Conservation (phyloP, 768 basidiomycete genomes). For the Auriscalpium microsporum region DNA sequence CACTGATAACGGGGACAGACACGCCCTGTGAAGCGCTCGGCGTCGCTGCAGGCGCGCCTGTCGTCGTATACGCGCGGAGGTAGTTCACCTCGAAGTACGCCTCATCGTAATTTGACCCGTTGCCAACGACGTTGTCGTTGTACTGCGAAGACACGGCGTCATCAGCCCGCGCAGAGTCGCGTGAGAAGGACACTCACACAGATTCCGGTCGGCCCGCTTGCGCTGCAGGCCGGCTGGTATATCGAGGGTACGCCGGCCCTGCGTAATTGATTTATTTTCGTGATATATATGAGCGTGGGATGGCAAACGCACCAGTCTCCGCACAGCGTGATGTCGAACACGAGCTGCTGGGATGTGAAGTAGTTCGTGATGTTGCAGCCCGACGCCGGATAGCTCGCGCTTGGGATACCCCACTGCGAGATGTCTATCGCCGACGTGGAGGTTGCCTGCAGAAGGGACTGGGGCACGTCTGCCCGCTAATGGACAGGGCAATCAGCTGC, state of each 20-base stretch:
- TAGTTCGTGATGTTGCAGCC: conserved; percentile 36
- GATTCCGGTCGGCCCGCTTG: conserved; percentile 27
- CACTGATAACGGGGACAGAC: background rate
- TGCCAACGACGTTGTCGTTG: conserved; percentile 45
- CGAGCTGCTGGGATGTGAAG: conserved; percentile 42
- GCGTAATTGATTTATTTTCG: background rate
- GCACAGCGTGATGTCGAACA: conserved; percentile 52
- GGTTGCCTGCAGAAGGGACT: conserved; percentile 24
- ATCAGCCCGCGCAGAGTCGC: background rate
- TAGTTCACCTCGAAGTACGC: conserved; percentile 65
- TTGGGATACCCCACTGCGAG: conserved; percentile 37
- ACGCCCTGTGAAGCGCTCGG: background rate
- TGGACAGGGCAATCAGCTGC: background rate
- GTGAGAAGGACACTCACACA: conserved; percentile 28
- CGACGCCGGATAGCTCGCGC: conserved; percentile 30
- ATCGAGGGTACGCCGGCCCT: conserved; percentile 44
- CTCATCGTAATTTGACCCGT: conserved; percentile 43
- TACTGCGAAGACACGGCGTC: conserved; percentile 26
- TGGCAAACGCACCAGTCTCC: conserved; percentile 34
- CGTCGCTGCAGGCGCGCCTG: conserved; percentile 14
- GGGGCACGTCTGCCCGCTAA: conserved; percentile 31
- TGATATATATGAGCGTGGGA: background rate
- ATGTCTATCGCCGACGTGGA: conserved; percentile 28
- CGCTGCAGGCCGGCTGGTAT: conserved; percentile 37
- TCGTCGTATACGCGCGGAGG: conserved; percentile 50